Conservation (phyloP, 345 rosid genomes). For the Pistacia integerrima region DNA sequence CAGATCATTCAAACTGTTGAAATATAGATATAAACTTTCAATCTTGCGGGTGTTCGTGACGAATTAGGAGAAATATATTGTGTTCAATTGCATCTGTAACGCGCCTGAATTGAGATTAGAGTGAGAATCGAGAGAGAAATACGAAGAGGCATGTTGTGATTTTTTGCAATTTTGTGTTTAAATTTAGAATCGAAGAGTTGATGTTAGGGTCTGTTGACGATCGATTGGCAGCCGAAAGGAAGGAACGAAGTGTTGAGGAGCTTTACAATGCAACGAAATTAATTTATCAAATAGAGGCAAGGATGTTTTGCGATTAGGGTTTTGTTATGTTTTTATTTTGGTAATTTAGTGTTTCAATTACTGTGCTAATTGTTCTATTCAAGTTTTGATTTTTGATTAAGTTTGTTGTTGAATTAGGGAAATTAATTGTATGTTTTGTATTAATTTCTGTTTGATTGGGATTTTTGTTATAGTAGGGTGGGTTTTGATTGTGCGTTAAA, state of each 20-base stretch:
- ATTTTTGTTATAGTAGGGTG: neutral
- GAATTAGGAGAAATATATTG: constrained; percentile 4
- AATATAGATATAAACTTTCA: constrained; percentile 18
- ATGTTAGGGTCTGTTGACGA: constrained; percentile 31
- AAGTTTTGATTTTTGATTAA: neutral
- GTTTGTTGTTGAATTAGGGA: constrained; percentile 2
- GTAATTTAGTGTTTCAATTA: neutral
- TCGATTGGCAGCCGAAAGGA: constrained; percentile 38
- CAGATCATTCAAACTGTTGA: constrained; percentile 26
- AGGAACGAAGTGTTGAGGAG: constrained; percentile 36
- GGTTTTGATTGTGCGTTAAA: constrained; percentile 3
- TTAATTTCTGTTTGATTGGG: neutral
- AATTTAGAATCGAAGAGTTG: constrained; percentile 20
- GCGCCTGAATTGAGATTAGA: neutral
- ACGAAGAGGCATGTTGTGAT: constrained; percentile 1
- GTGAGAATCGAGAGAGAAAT: constrained; percentile 14
- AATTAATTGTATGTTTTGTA: neutral
- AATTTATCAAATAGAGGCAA: constrained; percentile 52
- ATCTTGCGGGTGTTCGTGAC: constrained; percentile 21
- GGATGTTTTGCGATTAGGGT: constrained; percentile 40
- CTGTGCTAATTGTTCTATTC: neutral
- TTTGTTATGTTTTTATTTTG: constrained; percentile 6
- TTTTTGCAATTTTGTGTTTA: neutral
- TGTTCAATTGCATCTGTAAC: constrained; percentile 20
- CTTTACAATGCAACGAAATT: constrained; percentile 38